Evolutionary conservation across 2,329 filamentous ascomycete genomes (phyloP).

Genomic region (Cryphonectria naterciae): DNA sequence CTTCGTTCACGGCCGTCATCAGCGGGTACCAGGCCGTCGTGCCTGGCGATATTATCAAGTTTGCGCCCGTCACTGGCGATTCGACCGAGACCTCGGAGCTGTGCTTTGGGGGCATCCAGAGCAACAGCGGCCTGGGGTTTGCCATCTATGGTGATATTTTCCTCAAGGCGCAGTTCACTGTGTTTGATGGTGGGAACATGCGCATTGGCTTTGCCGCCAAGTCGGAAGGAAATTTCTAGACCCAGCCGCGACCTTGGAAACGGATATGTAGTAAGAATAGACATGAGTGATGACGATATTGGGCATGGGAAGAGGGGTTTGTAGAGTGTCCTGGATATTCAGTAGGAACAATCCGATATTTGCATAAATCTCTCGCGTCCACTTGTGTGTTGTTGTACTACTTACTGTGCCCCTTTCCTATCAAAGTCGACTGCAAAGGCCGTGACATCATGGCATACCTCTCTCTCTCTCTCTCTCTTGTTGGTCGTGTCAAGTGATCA

Average conservation of each 20-base stretch:
- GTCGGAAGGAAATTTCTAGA: conserved; percentile 15
- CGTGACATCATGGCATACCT: too few species aligned
- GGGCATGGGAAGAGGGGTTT: conserved; percentile 8
- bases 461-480: too few species aligned
- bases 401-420: neutral
- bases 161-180: conserved; percentile 70
- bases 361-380: neutral
- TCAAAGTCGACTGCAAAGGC: neutral
- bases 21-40: conserved; percentile 53
- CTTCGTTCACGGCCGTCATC: conserved; percentile 46
- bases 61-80: conserved; percentile 50
- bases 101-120: conserved; percentile 72
- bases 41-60: conserved; percentile 49
- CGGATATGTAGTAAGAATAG: neutral
- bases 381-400: neutral
- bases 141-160: conserved; percentile 73
- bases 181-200: conserved; percentile 58
- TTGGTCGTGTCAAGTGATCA: neutral
- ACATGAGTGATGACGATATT: conserved; percentile 9
- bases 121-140: conserved; percentile 57
- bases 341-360: neutral
- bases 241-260: neutral
- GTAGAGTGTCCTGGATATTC: neutral
- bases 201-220: conserved; percentile 54
- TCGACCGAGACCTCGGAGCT: conserved; percentile 54